A percentile compares a stretch with the other conserved stretches of the same genome.
These are phyloP conservation scores for Plasmopara halstedii DNA, from an alignment of 352 stramenopile species.

Conservation along the genomic window DNA sequence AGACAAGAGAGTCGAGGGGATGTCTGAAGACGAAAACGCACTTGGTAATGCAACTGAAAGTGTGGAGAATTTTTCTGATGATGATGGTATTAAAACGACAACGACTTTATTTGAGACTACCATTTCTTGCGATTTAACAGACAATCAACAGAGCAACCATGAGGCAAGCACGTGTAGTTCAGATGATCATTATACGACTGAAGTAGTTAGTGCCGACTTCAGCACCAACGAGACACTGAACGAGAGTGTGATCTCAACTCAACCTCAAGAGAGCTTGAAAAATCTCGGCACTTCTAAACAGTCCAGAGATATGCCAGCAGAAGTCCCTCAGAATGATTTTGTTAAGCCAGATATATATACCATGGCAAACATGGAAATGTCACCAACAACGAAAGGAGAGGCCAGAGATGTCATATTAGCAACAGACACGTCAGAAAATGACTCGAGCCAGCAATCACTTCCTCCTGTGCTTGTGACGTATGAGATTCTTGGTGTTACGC, in stretches of 20 bases:
- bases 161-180: neutral
- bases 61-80: neutral
- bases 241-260: conserved; percentile 1
- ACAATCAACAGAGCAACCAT: neutral
- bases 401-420: conserved; percentile 3
- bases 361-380: conserved; percentile 16
- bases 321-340: conserved; percentile 9
- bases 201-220: conserved; percentile 15
- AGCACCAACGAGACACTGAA: conserved; percentile 11
- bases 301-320: conserved; percentile 6
- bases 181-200: neutral
- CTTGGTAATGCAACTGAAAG: neutral
- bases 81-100: conserved; percentile 1
- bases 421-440: conserved; percentile 6
- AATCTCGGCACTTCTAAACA: conserved; percentile 7
- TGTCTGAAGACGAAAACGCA: neutral
- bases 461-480: conserved; percentile 19
- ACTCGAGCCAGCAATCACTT: conserved; percentile 8
- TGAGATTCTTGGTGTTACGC: conserved; percentile 39
- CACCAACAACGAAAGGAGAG: conserved; percentile 13
- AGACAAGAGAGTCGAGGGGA: neutral
- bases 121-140: too few relatives aligned
- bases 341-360: conserved; percentile 12
- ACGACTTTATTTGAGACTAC: neutral
- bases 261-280: conserved; percentile 10